Base-by-base conservation (phyloP, 176 grass and related monocot genomes). In the Phoenix roebelenii region DNA sequence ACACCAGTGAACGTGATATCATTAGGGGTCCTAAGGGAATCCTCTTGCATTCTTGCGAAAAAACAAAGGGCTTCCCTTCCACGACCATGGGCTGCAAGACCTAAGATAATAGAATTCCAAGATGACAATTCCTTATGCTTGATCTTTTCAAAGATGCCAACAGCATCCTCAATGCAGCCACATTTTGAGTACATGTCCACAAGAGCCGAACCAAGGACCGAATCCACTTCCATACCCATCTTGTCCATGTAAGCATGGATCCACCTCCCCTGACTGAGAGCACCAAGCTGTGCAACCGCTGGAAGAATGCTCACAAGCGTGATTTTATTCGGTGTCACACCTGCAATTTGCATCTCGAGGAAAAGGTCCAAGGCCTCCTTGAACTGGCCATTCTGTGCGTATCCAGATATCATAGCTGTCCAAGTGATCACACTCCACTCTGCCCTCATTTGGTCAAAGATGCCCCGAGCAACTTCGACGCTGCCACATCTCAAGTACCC, bases 111-210 rank as follows among this genome's bases (percentile, higher is more conserved):
- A 18, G 68, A 71, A 50, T 71, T 71, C 68, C 68, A 71, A 60
- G 68, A 57, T 51, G 68, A 60, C 23, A 71, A 51, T 9, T 60
- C 48, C 68, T 60, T 71, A 4, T 60, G 55, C 22, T 52, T 22
- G 16, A 71, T 16, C 17, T 71, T 71, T 58, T 60, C 17, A 26
- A 71, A 71, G 4, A 71, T 49, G 3, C 3, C 3, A 25, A 71
- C 16, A 15, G 68, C 57, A n/a, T 60, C 68, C 44, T 29, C 68
- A 22, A 71, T 50, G 57, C 68, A 71, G 20, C 68, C 68, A 16
- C 68, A 71, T 5, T 60, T 71, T 35, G 68, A 71, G 57, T 71
- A 71, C 68, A 71, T 71, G 12, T 52, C 56, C 23, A 60, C 35
- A 5, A 71, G 68, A 59, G 68, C 68, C 15, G 68, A 71, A 28